phyloP scores from a whole-genome alignment of 345 rosid genomes.

The Hypericum androsaemum region DNA sequence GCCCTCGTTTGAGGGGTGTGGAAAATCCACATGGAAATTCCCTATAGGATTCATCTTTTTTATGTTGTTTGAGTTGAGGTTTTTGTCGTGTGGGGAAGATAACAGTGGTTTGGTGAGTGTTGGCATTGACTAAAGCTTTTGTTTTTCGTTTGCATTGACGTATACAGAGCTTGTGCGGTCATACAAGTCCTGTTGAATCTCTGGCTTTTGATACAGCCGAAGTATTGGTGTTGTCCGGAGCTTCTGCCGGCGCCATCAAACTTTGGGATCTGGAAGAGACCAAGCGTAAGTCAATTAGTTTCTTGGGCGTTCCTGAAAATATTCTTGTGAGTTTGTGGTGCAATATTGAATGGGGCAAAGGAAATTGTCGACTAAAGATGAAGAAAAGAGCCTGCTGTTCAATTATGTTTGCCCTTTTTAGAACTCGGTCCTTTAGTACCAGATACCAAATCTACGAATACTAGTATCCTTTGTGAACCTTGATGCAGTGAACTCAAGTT shows the following conservation, averaged over 20 bases:
- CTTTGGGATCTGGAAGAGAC: conserved; percentile 79
- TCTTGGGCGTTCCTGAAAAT: conserved; percentile 13
- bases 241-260: conserved; percentile 63
- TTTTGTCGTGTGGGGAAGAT: neutral
- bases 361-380: no score
- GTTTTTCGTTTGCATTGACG: conserved; percentile 3
- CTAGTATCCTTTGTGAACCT: no score
- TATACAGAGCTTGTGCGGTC: conserved; percentile 62
- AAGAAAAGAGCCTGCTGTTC: no score
- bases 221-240: conserved; percentile 61
- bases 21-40: no score
- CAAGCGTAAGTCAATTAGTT: conserved; percentile 42
- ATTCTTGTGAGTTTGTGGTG: no score
- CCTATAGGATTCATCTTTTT: no score
- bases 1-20: no score
- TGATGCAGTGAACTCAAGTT: no score
- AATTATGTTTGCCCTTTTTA: no score
- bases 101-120: neutral
- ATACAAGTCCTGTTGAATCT: conserved; percentile 54
- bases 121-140: conserved; percentile 5
- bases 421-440: no score
- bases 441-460: no score
- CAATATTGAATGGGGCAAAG: no score
- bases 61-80: neutral
- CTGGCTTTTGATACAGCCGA: conserved; percentile 55